phyloP scores from a whole-genome alignment of 148 eudicot species.

The Persicaria tinctoria region DNA sequence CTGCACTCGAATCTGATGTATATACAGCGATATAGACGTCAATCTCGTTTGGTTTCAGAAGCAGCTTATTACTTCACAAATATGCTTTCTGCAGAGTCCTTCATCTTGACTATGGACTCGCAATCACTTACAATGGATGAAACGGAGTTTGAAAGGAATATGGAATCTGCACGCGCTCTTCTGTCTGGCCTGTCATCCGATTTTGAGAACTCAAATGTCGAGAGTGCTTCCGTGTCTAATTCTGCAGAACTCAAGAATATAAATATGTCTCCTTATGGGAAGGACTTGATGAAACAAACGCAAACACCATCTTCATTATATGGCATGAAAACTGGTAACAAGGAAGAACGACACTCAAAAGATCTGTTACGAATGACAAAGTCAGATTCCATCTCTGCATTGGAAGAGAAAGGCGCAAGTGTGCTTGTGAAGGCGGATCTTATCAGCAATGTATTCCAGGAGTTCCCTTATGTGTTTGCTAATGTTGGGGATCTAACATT shows the following conservation, averaged over 20 bases:
- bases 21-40: conserved; percentile 80
- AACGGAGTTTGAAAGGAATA: conserved; percentile 63
- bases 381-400: conserved; percentile 59
- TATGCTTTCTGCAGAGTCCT: conserved; percentile 91
- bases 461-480: conserved; percentile 76
- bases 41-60: conserved; percentile 75
- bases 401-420: conserved; percentile 79
- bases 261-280: conserved; percentile 24
- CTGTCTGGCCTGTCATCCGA: conserved; percentile 55
- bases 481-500: conserved; percentile 77
- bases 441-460: conserved; percentile 36
- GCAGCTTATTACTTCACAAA: conserved; percentile 92
- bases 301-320: conserved; percentile 27
- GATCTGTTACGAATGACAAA: conserved; percentile 29
- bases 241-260: conserved; percentile 27
- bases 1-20: conserved; percentile 85
- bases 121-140: conserved; percentile 87
- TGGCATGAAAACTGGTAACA: conserved; percentile 29
- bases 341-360: conserved; percentile 26
- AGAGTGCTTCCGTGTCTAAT: conserved; percentile 21
- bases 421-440: conserved; percentile 59
- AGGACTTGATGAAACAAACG: conserved; percentile 20
- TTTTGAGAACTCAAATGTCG: conserved; percentile 26
- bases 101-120: conserved; percentile 65
- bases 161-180: conserved; percentile 74